Conservation (phyloP, 2,329 filamentous ascomycete species). For the Seiridium unicorne region DNA sequence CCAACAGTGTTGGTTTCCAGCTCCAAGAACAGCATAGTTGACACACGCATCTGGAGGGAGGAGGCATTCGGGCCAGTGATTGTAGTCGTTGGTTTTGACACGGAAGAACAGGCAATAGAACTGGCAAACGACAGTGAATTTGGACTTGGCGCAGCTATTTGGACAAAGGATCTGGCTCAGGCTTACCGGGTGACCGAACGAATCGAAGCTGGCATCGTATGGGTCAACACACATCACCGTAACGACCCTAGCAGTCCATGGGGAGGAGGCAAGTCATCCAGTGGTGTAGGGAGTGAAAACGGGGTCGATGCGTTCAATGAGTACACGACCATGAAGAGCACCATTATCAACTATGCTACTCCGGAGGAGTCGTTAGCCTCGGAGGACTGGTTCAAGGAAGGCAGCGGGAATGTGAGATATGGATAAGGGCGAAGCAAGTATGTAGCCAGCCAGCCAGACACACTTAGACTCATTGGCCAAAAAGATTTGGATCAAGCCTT, state of each 20-base stretch:
- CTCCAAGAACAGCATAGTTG: constrained; percentile 58
- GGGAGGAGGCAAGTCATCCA: constrained; percentile 62
- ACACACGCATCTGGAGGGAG: constrained; percentile 73
- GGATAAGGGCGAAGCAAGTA: constrained; percentile 35
- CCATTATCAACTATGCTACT: constrained; percentile 66
- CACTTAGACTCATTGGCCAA: too few species aligned
- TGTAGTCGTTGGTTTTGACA: constrained; percentile 72
- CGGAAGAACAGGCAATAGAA: constrained; percentile 67
- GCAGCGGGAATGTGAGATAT: constrained; percentile 55
- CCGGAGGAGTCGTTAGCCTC: constrained; percentile 46
- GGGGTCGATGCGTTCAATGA: constrained; percentile 62
- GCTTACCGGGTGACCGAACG: constrained; percentile 71
- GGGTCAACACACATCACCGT: constrained; percentile 64
- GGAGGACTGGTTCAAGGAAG: constrained; percentile 70
- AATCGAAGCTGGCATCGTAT: constrained; percentile 63
- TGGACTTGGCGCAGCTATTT: constrained; percentile 73
- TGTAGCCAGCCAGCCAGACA: too few species aligned
- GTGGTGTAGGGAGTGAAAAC: constrained; percentile 72
- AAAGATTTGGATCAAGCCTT: too few species aligned
- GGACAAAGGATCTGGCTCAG: constrained; percentile 73
- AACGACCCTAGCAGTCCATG: constrained; percentile 72
- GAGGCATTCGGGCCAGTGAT: constrained; percentile 84
- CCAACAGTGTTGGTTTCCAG: constrained; percentile 67
- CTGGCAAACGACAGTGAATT: constrained; percentile 74
- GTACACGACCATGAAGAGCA: constrained; percentile 63